Base-by-base conservation (phyloP, 75 land plant genomes). In the Picea sitchensis region DNA sequence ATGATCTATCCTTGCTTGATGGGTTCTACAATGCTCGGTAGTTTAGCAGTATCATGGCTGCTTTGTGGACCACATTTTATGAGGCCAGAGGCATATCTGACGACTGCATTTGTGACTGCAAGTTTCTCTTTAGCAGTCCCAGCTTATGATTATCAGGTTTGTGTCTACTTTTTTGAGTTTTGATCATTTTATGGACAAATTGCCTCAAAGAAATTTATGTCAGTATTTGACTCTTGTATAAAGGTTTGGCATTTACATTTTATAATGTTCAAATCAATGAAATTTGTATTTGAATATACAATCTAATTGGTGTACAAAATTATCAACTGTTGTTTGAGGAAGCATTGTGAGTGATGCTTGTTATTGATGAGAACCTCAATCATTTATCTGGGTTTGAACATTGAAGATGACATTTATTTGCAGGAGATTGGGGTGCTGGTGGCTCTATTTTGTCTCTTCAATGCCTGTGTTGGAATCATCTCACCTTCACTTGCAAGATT, bases 111-210 rank as follows among this genome's bases (percentile, higher is more conserved):
- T 61, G 31, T 71, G 14, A 59, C 82, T 73, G 87, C 88, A 68
- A 90, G 93, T 44, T 36, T 90, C 71, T 85, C 83, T 11, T 81
- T 96, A 26, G 81, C 84, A 61, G 56, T 94, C 15, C 88, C 92
- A 38, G 99, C 99, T 65, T 92, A 94, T 84, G 99, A 96, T 82
- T 92, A 96, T 83, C 99, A 96, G 99, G 99, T 91, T 81, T n/a
- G 2, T 59, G 41, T 80, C 59, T 41, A 20, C 58, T 34, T 80
- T 58, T 75, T 3, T 30, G 56, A 56, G 54, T 26, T 75, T 75
- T 79, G 76, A 38, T 26, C 31, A 20, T 67, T 59, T 14, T 61
- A 8, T 18, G 31, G 31, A 61, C 76, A n/a, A 38, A 15, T 20
- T 62, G 64, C 21, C 21, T 0, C 21, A 73, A 23, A n/a, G 30